These are phyloP conservation scores for Yarrowia deformans DNA, from an alignment of 805 yeast species.

Conservation along the genomic window DNA sequence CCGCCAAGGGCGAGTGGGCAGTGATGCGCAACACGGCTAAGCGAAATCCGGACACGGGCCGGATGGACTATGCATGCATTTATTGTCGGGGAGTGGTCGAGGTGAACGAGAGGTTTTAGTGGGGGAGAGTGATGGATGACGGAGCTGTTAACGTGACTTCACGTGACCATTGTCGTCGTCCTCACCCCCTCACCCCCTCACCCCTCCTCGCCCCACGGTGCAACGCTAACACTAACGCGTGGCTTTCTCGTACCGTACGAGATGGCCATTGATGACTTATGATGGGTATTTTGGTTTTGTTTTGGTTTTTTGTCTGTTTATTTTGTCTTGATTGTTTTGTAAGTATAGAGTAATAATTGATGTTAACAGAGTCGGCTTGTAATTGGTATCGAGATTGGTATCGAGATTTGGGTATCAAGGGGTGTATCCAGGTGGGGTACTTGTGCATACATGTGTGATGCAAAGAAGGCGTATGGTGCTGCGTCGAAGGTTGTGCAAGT, in stretches of 20 bases:
- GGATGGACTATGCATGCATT: constrained; percentile 57
- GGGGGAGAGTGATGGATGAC: too few relatives aligned
- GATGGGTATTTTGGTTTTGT: constrained; percentile 29
- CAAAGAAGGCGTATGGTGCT: constrained; percentile 3
- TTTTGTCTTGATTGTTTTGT: constrained; percentile 19
- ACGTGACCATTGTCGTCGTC: not conserved
- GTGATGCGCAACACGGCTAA: constrained; percentile 67
- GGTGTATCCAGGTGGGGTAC: not conserved
- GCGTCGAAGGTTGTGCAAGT: not conserved
- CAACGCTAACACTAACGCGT: constrained; percentile 36
- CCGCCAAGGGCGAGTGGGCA: constrained; percentile 96
- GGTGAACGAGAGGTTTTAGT: constrained; percentile 43
- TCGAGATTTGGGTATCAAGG: too few relatives aligned
- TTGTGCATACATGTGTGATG: constrained; percentile 7
- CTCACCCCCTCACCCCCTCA: not conserved
- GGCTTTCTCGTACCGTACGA: constrained; percentile 2
- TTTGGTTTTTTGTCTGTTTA: constrained; percentile 4
- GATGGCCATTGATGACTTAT: constrained; percentile 34
- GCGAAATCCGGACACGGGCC: constrained; percentile 54
- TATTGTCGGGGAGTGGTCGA: constrained; percentile 67
- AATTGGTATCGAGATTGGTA: not conserved
- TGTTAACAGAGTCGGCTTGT: not conserved
- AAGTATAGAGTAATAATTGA: constrained; percentile 31
- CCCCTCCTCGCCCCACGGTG: not conserved
- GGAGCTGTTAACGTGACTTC: too few relatives aligned